Base-by-base conservation (phyloP, 1,139 yeast species). In the Wickerhamiella infanticola region DNA sequence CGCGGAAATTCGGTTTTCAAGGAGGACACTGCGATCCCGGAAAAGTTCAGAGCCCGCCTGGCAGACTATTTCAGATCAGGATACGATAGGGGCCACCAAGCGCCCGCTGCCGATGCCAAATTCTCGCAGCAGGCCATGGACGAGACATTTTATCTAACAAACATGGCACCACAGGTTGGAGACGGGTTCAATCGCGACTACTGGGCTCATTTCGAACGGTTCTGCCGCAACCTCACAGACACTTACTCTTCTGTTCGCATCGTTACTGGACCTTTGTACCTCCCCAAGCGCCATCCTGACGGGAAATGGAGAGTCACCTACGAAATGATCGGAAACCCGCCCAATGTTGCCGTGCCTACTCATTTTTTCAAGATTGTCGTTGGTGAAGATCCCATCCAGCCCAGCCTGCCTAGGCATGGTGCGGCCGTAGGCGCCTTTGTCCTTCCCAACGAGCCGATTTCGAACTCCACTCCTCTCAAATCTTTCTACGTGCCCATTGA, bases 31-130 rank as follows among this genome's bases (percentile, higher is more conserved):
- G 58, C 63, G n/a, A 75, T 93, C 37, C 98, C 98, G 0, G 65
- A 66, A 36, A 73, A 70, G 56, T 90, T 84, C 62, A 71, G 96
- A 54, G 86, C 80, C 3, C 69, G 73, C 48, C 69, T 90, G 49
- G 71, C 79, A 51, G 97, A 93, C 63, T 90, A 81, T 62, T 88
- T 88, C 69, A 75, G 97, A 53, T 80, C 94, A 44, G 99, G 99
- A 1, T 90, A 84, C 63, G 99, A 90, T 61, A 69, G 98, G 53
- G 99, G 99, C 3, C 99, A 90, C 63, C 84, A 83, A 58, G 96
- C 95, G 0, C 97, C 99, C 1, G 98, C 98, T 4, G 98, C 98
- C 0, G 84, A 90, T 62, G 96, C 97, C 37, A 86, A 85, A 61
- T 90, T 75, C 64, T 75, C 77, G 35, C 98, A 90, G 62, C 58